Percentiles rank a stretch among this genome's conserved stretches.
These are phyloP conservation scores for Escallonia herrerae DNA, from an alignment of 129 eudicot species.

Conservation along the genomic window DNA sequence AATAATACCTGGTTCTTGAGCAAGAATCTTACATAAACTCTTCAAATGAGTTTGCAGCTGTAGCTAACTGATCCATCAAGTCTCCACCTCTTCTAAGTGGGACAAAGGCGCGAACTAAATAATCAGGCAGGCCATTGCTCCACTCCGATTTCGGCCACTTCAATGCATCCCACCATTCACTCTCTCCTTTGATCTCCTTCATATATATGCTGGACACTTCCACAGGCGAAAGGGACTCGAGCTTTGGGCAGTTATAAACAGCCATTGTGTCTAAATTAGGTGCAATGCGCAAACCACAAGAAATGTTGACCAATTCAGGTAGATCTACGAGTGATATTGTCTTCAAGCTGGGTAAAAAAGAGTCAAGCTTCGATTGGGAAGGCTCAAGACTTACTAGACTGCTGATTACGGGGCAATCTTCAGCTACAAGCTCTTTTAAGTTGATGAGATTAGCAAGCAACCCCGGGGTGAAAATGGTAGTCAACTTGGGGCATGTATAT, in stretches of 20 bases:
- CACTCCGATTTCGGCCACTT: conserved; percentile 14
- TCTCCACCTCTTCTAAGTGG: conserved; percentile 11
- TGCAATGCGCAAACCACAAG: conserved; percentile 15
- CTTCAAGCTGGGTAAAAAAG: conserved; percentile 22
- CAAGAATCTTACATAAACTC: neutral
- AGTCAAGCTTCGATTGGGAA: neutral
- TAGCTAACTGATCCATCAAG: conserved; percentile 12
- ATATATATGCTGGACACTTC: conserved; percentile 1
- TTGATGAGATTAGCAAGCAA: neutral
- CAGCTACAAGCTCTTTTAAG: conserved; percentile 21
- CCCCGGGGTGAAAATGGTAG: neutral
- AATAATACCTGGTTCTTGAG: neutral
- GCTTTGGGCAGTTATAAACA: conserved; percentile 31
- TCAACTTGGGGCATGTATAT: conserved; percentile 32
- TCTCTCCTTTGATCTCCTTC: conserved; percentile 24
- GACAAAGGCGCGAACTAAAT: conserved; percentile 4
- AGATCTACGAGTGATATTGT: conserved; percentile 26
- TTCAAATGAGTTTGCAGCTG: neutral
- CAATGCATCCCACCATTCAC: conserved; percentile 38
- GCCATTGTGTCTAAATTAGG: conserved; percentile 16
- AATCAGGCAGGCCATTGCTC: conserved; percentile 3
- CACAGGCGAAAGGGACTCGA: conserved; percentile 12
- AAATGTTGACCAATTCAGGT: conserved; percentile 27
- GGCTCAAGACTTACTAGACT: conserved; percentile 8
- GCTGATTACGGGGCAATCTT: conserved; percentile 22